Evolutionary conservation across 2,329 filamentous ascomycete species (phyloP), one percentile per base, ranked within the genome.

Genomic region (Botrytis fragariae): DNA sequence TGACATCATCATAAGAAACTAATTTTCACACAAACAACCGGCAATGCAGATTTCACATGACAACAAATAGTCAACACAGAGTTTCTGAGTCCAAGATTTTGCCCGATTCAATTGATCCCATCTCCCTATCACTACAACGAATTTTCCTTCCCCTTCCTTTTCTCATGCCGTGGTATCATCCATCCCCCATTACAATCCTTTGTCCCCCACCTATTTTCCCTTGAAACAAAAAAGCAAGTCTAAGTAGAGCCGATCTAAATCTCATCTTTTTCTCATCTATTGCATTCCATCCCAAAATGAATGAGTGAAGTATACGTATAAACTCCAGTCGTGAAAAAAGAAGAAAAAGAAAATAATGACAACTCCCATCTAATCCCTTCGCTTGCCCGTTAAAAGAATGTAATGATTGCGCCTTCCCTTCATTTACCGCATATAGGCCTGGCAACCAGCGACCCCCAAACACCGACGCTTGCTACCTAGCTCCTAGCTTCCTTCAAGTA

Each of bases 161-260:
- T 29, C 61, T 32, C 37, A 42, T 69, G 39, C 65, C 65, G 35
- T 69, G 65, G 65, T 69, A 69, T 69, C 65, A 69, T 42, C 37
- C 51, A 69, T 57, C n/a, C n/a, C 29, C 65, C 48, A 68, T 57
- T 57, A 68, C 32, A 4, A 42, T 68, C 65, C 39, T 69, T 32
- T 29, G 39, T 57, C 29, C n/a, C 65, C 35, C 18, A 32, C 39
- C 65, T 57, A 69, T 57, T 57, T 69, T 42, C 35, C n/a, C n/a
- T 32, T 20, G 18, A 62, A 62, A 37, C 35, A 39, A 62, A n/a
- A 39, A 62, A 39, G 4, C 22, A 59, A 62, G 25, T 39, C 60
- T 42, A 62, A 62, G 60, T 37, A 69, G 12, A 69, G 51, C 63
- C 35, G 35, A 18, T 69, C 48, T 42, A 69, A 42, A 69, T 42